Evolutionary conservation across 768 basidiomycete genomes (phyloP).

Genomic region (Piloderma croceum): DNA sequence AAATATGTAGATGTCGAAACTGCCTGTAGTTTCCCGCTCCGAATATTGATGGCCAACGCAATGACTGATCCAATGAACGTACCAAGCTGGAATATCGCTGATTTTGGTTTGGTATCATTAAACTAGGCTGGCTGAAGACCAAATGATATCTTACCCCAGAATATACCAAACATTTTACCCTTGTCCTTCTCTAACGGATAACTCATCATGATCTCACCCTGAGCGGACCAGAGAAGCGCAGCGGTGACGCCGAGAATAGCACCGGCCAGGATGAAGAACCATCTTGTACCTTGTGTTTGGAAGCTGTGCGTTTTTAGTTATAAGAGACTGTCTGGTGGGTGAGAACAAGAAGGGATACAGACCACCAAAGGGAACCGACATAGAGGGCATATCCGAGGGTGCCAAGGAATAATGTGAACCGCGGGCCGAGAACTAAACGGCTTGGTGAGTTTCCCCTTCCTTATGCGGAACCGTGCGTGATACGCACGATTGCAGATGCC

Average conservation of each 20-base stretch:
- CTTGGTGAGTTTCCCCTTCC: no score
- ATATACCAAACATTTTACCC: constrained; percentile 44
- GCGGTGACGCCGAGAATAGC: constrained; percentile 47
- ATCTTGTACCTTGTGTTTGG: constrained; percentile 32
- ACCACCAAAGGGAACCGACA: constrained; percentile 43
- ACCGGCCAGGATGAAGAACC: constrained; percentile 46
- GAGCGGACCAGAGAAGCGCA: constrained; percentile 49
- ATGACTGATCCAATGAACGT: constrained; percentile 39
- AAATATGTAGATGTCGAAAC: no score
- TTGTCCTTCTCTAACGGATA: constrained; percentile 55
- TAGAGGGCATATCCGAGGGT: constrained; percentile 49
- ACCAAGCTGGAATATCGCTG: constrained; percentile 36
- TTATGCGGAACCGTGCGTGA: neutral
- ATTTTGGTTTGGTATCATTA: neutral
- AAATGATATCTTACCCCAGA: no score
- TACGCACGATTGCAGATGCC: constrained; percentile 31
- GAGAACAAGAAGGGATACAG: constrained; percentile 9
- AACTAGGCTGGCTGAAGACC: no score
- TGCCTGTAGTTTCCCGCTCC: constrained; percentile 22
- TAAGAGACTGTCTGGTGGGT: neutral
- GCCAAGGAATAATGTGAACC: constrained; percentile 44
- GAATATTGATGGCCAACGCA: constrained; percentile 38
- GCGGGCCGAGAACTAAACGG: constrained; percentile 49
- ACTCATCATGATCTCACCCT: constrained; percentile 50
- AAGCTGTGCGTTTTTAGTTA: constrained; percentile 25